Percentiles rank a stretch among this genome's conserved stretches.
Conservation (phyloP, 805 yeast genomes). For the Candida nemodendra region DNA sequence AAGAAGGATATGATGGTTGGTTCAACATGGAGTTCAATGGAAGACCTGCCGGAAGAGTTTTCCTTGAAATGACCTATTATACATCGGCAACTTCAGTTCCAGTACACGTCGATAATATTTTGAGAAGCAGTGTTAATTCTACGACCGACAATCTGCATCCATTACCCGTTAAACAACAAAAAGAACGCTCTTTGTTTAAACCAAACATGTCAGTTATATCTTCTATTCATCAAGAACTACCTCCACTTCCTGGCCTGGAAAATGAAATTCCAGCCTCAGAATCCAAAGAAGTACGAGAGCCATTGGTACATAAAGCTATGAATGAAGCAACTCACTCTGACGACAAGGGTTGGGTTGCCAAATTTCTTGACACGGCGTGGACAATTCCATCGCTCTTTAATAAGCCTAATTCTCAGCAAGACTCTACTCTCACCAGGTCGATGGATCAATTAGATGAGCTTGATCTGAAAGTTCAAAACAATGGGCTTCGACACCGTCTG, state of each 20-base stretch:
- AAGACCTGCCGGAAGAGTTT: slow-evolving; percentile 83
- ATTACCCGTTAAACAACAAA: background rate
- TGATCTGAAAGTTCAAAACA: slow-evolving; percentile 19
- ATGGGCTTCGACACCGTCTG: slow-evolving; percentile 15
- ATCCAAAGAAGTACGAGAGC: background rate
- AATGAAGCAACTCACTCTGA: background rate
- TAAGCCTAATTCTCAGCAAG: slow-evolving; percentile 8
- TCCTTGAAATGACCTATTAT: slow-evolving; percentile 88
- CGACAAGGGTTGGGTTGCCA: slow-evolving; percentile 21
- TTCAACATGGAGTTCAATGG: slow-evolving; percentile 64
- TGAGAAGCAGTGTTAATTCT: slow-evolving; percentile 14
- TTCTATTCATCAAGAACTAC: slow-evolving; percentile 11
- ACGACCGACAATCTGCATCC: slow-evolving; percentile 1
- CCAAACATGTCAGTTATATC: slow-evolving; percentile 15
- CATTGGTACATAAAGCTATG: background rate
- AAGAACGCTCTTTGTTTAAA: slow-evolving; percentile 1
- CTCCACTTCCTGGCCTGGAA: slow-evolving; percentile 17
- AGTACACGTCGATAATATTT: slow-evolving; percentile 23
- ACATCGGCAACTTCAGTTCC: slow-evolving; percentile 46
- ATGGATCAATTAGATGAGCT: slow-evolving; percentile 16
- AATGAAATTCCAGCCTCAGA: slow-evolving; percentile 2
- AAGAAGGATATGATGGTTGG: slow-evolving; percentile 86
- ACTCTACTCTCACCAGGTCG: slow-evolving; percentile 1
- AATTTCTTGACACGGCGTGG: slow-evolving; percentile 17
- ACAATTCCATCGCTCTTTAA: slow-evolving; percentile 21